These are phyloP conservation scores for Echeveria elegans DNA, from an alignment of 164 flowering plant species.

Conservation along the genomic window DNA sequence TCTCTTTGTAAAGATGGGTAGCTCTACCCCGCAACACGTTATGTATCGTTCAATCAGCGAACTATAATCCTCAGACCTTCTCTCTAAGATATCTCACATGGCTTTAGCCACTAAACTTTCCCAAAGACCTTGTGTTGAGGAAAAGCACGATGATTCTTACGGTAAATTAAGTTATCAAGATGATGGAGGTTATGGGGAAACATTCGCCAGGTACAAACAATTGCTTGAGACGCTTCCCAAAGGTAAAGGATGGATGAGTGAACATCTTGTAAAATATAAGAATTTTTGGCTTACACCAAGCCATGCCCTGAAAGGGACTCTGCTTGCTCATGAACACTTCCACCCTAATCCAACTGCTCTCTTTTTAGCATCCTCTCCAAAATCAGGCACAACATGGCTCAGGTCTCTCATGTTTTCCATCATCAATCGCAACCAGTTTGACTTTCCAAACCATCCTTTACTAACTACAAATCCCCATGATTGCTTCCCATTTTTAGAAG, in stretches of 20 bases:
- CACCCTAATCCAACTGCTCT: not conserved
- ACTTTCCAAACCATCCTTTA: slow-evolving; percentile 7
- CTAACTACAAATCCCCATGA: slow-evolving; percentile 15
- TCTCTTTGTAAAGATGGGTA: not conserved
- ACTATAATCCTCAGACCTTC: not conserved
- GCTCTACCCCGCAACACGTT: not conserved
- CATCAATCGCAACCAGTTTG: not conserved
- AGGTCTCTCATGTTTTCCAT: slow-evolving; percentile 13
- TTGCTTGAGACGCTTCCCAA: slow-evolving; percentile 8
- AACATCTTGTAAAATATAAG: slow-evolving; percentile 7
- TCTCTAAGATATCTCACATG: not conserved
- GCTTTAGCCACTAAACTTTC: not conserved
- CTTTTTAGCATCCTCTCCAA: slow-evolving; percentile 7
- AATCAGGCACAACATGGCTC: slow-evolving; percentile 17
- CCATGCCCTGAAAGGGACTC: not conserved
- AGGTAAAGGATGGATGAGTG: slow-evolving; percentile 8
- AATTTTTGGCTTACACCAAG: slow-evolving; percentile 11
- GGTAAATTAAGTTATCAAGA: not conserved
- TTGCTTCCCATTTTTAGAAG: slow-evolving; percentile 16
- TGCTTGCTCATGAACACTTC: slow-evolving; percentile 9
- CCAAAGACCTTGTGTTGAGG: not conserved
- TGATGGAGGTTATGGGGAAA: not conserved
- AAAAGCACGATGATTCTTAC: not conserved
- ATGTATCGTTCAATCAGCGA: not conserved
- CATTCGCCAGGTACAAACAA: not conserved